Base-by-base conservation (phyloP, 1,284 basidiomycete genomes). In the Puccinia hordei region DNA sequence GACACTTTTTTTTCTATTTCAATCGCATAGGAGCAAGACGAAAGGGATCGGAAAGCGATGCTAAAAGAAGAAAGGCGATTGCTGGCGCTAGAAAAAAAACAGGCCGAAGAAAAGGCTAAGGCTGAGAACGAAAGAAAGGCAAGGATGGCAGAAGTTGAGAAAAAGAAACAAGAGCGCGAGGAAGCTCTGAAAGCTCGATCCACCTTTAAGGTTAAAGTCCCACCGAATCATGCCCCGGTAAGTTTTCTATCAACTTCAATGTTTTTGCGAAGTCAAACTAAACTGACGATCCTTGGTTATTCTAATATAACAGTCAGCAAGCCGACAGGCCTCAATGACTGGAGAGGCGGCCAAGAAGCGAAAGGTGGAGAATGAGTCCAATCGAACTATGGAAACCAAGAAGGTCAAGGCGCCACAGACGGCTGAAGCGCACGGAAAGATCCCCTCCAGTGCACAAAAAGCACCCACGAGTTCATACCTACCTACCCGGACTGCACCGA, bases 51-150 rank as follows among this genome's bases (percentile, higher is more conserved):
- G 86, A 94, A 93, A 85, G 89, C 89, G 0, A 87, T 88, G 2
- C 87, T 91, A 33, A 86, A 91, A 81, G 92, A 91, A 83, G 92
- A 94, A 82, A 88, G 92, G 65, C 90, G 92, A 33, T 90, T 91
- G 81, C 89, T 89, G 22, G 90, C 90, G 1, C 86, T 90, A n/a
- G 80, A 81, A 63, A 79, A 81, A 53, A 79, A 69, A 55, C 80
- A 71, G 41, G 74, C 90, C 92, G 84, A 89, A 90, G 84, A 94
- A 93, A 85, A 90, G 88, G 0, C 92, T 93, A 76, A 92, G 93
- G 83, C 92, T 92, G 83, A 92, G 90, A 84, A 86, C 87, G 1
- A 89, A 88, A 57, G 86, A 87, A 81, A 83, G 83, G 80, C 82
- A 82, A 65, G 83, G 82, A 57, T 83, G 27, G 85, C 88, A 63